Evolutionary conservation across 306 rosid species (phyloP).

Genomic region (Macrotyloma uniflorum): DNA sequence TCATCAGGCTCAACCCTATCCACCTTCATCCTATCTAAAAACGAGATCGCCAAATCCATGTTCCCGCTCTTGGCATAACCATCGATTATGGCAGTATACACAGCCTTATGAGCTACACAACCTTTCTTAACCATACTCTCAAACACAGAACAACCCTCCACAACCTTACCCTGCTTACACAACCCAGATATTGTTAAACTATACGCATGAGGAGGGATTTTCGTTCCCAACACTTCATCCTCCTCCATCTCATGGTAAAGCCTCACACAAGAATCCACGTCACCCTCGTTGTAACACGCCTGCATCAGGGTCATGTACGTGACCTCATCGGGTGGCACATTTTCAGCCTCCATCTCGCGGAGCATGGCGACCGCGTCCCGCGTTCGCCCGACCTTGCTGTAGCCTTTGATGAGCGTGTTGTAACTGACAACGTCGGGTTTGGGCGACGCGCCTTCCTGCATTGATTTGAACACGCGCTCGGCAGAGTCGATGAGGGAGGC

Average conservation of each 20-base stretch:
- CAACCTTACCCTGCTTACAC: slow-evolving; percentile 65
- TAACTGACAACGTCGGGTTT: slow-evolving; percentile 71
- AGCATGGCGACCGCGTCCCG: slow-evolving; percentile 61
- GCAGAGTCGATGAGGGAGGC: slow-evolving; percentile 69
- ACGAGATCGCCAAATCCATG: slow-evolving; percentile 63
- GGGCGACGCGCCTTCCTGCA: slow-evolving; percentile 56
- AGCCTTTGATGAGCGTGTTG: slow-evolving; percentile 83
- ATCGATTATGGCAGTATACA: slow-evolving; percentile 78
- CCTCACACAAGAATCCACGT: slow-evolving; percentile 68
- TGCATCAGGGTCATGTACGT: slow-evolving; percentile 78
- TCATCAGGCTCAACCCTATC: slow-evolving; percentile 77
- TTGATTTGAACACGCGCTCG: slow-evolving; percentile 65
- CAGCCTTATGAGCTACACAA: slow-evolving; percentile 65
- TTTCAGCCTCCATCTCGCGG: slow-evolving; percentile 59
- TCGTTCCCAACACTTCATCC: slow-evolving; percentile 56
- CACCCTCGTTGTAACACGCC: slow-evolving; percentile 65
- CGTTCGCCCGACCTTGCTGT: slow-evolving; percentile 65
- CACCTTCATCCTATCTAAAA: slow-evolving; percentile 69
- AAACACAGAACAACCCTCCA: slow-evolving; percentile 67
- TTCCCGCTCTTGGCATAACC: slow-evolving; percentile 66
- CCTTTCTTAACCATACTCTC: slow-evolving; percentile 66
- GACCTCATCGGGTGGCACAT: slow-evolving; percentile 71
- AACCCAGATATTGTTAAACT: slow-evolving; percentile 75
- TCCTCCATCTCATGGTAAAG: slow-evolving; percentile 89
- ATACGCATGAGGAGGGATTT: slow-evolving; percentile 63